Conservation (phyloP, 73 alveolate species). For the Halteria grandinella region DNA sequence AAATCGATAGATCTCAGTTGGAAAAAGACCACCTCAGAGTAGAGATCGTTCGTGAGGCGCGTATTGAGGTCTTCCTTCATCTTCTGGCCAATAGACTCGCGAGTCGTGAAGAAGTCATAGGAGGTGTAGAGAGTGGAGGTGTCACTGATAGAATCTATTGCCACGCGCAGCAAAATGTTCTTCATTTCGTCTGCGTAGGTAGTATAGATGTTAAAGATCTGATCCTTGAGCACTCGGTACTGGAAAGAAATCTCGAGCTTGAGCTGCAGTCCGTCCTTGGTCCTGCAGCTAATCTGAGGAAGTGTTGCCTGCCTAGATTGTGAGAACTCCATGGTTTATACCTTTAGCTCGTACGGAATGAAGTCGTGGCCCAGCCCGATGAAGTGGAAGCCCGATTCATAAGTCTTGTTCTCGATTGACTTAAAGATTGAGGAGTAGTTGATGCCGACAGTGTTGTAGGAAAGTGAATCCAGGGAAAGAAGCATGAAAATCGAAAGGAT, state of each 20-base stretch:
- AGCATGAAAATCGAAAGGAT: conserved; percentile 37
- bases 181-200: conserved; percentile 81
- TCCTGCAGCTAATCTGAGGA: conserved; percentile 85
- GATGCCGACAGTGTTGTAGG: conserved; percentile 90
- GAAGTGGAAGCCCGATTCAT: conserved; percentile 91
- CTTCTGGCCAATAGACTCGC: conserved; percentile 80
- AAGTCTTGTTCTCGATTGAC: conserved; percentile 81
- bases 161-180: conserved; percentile 78
- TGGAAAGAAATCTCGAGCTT: conserved; percentile 94
- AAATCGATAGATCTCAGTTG: conserved; percentile 90
- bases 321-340: conserved; percentile 89
- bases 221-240: conserved; percentile 72
- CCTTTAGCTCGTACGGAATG: conserved; percentile 90
- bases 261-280: conserved; percentile 96
- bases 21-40: conserved; percentile 83
- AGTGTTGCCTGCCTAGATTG: conserved; percentile 80
- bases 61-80: conserved; percentile 82
- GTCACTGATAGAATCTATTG: conserved; percentile 87
- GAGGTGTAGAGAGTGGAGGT: conserved; percentile 94
- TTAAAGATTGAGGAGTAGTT: conserved; percentile 91
- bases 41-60: conserved; percentile 64
- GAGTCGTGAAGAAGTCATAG: conserved; percentile 90
- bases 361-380: conserved; percentile 95
- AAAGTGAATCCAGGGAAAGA: conserved; percentile 85
- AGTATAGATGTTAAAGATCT: conserved; percentile 81